These are phyloP conservation scores for Chenopodium album DNA, from an alignment of 148 eudicot genomes.

Conservation along the genomic window DNA sequence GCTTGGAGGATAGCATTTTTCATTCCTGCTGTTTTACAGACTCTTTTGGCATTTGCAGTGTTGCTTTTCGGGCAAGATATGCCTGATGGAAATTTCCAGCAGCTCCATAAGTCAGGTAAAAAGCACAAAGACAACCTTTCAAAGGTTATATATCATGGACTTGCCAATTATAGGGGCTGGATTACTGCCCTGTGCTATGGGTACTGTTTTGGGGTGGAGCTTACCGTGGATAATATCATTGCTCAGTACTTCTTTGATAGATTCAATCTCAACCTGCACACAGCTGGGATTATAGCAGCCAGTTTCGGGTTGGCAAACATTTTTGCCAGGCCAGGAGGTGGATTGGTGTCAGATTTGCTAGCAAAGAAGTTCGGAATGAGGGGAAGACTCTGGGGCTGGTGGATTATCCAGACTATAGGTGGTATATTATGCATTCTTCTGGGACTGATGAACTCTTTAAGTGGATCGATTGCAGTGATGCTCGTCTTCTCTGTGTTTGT, in stretches of 20 bases:
- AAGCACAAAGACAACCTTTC: conserved; percentile 48
- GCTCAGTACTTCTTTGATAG: conserved; percentile 78
- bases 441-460: conserved; percentile 46
- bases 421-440: conserved; percentile 57
- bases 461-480: conserved; percentile 63
- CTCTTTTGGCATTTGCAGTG: conserved; percentile 50
- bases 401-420: conserved; percentile 55
- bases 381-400: conserved; percentile 76
- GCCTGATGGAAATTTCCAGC: conserved; percentile 65
- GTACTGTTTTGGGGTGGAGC: conserved; percentile 81
- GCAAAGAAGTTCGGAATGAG: conserved; percentile 69
- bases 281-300: conserved; percentile 79
- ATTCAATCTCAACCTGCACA: conserved; percentile 50
- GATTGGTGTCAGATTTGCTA: conserved; percentile 54
- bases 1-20: conserved; percentile 84
- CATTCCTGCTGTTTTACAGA: conserved; percentile 67
- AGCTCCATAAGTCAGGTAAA: conserved; percentile 44
- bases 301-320: conserved; percentile 69
- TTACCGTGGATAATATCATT: conserved; percentile 72
- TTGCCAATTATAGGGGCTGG: conserved; percentile 69
- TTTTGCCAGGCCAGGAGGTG: conserved; percentile 76
- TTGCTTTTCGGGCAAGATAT: conserved; percentile 64
- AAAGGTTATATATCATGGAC: conserved; percentile 39
- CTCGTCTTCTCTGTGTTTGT: conserved; percentile 66
- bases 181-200: conserved; percentile 72